A percentile compares a stretch with the other conserved stretches of the same genome.
phyloP scores from a whole-genome alignment of 768 basidiomycete species.

The Leccinum uliginosum region DNA sequence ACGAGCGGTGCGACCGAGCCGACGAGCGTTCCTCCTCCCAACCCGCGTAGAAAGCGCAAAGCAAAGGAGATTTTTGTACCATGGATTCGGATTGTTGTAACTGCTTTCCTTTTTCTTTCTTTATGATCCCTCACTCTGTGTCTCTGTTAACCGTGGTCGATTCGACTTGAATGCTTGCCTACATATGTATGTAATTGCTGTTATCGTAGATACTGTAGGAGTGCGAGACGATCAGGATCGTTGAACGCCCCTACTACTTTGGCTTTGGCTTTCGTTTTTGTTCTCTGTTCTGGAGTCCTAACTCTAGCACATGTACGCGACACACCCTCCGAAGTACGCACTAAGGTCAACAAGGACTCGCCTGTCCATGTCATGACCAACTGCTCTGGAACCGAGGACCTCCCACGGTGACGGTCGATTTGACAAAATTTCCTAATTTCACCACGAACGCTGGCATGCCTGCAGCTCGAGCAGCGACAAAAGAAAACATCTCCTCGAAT shows the following conservation, averaged over 20 bases:
- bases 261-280: background rate
- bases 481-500: no score
- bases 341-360: no score
- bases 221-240: background rate
- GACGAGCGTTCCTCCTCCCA: constrained; percentile 27
- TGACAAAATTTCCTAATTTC: no score
- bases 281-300: no score
- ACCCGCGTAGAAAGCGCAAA: constrained; percentile 76
- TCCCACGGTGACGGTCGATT: no score
- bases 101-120: background rate
- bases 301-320: no score
- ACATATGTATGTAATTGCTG: background rate
- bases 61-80: constrained; percentile 60
- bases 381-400: no score
- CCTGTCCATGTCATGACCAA: no score
- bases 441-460: no score
- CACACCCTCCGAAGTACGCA: no score
- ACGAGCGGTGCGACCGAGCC: constrained; percentile 20
- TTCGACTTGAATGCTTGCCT: background rate
- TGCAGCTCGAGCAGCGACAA: no score
- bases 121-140: background rate
- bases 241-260: no score
- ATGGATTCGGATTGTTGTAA: background rate
- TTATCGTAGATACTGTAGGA: background rate
- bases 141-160: background rate